Conservation (phyloP, 305 asterid species). For the Withania somnifera region DNA sequence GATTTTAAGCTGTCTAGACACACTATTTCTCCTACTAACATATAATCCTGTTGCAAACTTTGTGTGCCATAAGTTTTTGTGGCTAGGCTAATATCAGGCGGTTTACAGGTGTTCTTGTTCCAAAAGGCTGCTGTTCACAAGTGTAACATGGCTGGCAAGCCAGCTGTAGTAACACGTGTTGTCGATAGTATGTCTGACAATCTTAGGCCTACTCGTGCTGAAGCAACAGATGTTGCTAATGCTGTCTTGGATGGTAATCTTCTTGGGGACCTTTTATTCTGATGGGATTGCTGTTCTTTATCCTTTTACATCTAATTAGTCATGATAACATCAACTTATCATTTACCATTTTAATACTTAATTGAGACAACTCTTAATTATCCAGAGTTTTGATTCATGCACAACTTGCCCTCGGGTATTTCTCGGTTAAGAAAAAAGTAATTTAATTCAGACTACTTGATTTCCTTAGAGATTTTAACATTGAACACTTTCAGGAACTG, state of each 20-base stretch:
- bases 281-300: neutral
- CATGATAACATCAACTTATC: neutral
- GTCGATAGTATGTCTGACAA: constrained; percentile 96
- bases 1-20: neutral
- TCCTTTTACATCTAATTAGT: neutral
- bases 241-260: constrained; percentile 71
- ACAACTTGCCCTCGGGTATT: neutral
- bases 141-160: constrained; percentile 97
- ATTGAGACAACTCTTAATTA: neutral
- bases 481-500: constrained; percentile 45
- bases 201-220: constrained; percentile 83
- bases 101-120: constrained; percentile 76
- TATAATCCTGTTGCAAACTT: neutral
- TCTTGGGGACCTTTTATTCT: neutral
- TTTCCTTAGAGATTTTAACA: neutral
- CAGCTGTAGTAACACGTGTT: constrained; percentile 87
- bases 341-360: neutral
- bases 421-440: neutral
- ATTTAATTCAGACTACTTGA: neutral
- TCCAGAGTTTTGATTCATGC: neutral
- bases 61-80: neutral
- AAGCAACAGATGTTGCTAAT: constrained; percentile 86
- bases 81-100: neutral
- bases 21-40: neutral
- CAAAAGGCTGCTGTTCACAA: constrained; percentile 87